phyloP scores from a whole-genome alignment of 352 stramenopile genomes.

The Phytopythium aichiense region DNA sequence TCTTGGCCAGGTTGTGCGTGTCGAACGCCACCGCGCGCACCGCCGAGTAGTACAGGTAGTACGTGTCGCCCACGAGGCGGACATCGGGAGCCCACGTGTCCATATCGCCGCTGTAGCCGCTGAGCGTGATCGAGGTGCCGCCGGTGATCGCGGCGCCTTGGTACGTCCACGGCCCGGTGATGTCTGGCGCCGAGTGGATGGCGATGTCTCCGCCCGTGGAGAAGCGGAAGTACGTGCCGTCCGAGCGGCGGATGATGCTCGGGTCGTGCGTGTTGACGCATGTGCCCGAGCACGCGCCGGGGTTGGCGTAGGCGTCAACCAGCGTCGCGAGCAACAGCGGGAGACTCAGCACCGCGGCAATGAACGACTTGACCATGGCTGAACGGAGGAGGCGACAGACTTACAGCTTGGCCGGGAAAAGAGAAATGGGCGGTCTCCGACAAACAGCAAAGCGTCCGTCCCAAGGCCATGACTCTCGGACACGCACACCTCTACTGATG shows the following conservation, averaged over 20 bases:
- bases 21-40: slow-evolving; percentile 30
- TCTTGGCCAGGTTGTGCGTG: slow-evolving; percentile 28
- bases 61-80: slow-evolving; percentile 30
- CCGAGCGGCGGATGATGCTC: slow-evolving; percentile 16
- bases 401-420: too few species aligned
- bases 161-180: slow-evolving; percentile 21
- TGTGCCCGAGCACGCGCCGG: neutral
- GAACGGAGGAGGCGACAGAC: too few species aligned
- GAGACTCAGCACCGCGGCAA: neutral
- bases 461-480: too few species aligned
- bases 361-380: too few species aligned
- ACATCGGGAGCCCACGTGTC: slow-evolving; percentile 29
- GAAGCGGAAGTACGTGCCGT: slow-evolving; percentile 32
- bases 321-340: neutral
- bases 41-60: slow-evolving; percentile 50
- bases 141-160: slow-evolving; percentile 14
- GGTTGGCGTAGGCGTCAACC: neutral
- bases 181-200: slow-evolving; percentile 19
- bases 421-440: too few species aligned
- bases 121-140: slow-evolving; percentile 18
- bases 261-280: slow-evolving; percentile 13
- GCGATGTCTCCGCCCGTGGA: slow-evolving; percentile 20
- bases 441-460: too few species aligned
- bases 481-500: too few species aligned
- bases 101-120: slow-evolving; percentile 5